Evolutionary conservation across 345 rosid species (phyloP).

Genomic region (Litchi chinensis): DNA sequence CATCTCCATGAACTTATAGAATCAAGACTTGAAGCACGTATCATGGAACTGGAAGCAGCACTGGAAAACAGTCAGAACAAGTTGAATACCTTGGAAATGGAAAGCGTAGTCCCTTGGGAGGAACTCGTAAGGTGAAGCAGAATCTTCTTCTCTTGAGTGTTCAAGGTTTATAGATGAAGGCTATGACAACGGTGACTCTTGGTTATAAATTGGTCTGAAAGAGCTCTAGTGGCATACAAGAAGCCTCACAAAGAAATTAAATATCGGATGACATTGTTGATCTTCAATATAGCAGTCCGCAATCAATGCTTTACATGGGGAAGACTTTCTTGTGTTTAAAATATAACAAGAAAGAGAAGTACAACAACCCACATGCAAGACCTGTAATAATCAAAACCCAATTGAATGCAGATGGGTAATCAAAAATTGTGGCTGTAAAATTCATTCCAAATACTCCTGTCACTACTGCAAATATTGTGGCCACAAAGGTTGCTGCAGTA

Average conservation of each 20-base stretch:
- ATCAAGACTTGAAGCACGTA: constrained; percentile 31
- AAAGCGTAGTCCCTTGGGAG: not conserved
- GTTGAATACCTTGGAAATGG: constrained; percentile 19
- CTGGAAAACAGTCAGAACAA: constrained; percentile 30
- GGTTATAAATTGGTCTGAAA: not conserved
- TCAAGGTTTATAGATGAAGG: not conserved
- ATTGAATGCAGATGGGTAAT: constrained; percentile 58
- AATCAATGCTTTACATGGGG: constrained; percentile 47
- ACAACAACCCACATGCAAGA: constrained; percentile 51
- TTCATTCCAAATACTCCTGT: constrained; percentile 93
- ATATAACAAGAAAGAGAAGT: constrained; percentile 64
- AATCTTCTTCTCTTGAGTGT: constrained; percentile 13
- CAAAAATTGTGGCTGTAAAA: constrained; percentile 64
- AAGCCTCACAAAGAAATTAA: constrained; percentile 5
- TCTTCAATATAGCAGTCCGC: constrained; percentile 4
- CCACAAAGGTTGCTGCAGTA: constrained; percentile 90
- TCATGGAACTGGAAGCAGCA: constrained; percentile 39
- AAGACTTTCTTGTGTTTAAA: constrained; percentile 85
- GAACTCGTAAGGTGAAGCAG: constrained; percentile 1
- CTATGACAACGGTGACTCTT: not conserved
- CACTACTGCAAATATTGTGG: constrained; percentile 83
- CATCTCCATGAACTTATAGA: constrained; percentile 40
- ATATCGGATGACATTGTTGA: not conserved
- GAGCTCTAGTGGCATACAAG: not conserved
- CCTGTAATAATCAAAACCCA: constrained; percentile 81